Base-by-base conservation (phyloP, 1,284 basidiomycete species). In the Wallemia mellicola region DNA sequence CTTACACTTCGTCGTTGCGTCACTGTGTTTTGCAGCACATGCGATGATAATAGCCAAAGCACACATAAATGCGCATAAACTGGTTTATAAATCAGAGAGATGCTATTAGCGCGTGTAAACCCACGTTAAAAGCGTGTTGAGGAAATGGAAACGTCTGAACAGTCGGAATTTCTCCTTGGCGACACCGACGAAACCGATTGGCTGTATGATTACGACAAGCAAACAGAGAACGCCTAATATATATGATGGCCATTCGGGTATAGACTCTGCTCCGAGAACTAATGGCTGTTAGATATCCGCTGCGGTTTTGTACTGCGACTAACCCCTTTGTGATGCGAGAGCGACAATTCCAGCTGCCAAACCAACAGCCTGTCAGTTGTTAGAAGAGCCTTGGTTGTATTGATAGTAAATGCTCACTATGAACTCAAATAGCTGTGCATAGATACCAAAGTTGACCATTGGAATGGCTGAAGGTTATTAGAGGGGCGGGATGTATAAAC, bases 391-490 rank as follows among this genome's bases (percentile, higher is more conserved):
- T 32, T n/a, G 2, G 7, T 9, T 11, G 19, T 2, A 25, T 14
- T 59, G 17, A 56, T 59, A 17, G 30, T 19, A 27, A 19, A 28
- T n/a, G 64, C 70, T 61, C 57, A 72, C 72, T 57, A 83, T 74
- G 70, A 91, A 86, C 67, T 89, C 84, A 0, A 73, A 67, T 58
- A 92, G 69, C 38, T 82, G 76, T n/a, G 77, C 69, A 65, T 91
- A 91, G 60, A 91, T 83, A 30, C 88, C 88, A 61, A 79, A 76
- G 71, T 92, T 91, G 62, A 86, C 75, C 59, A 86, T 71, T 2
- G 86, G 86, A 63, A 91, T 81, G 58, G 86, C 86, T 72, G 55
- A 0, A 9, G 9, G 32, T 58, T 59, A 60, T 59, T 55, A 22
- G 32, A 26, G 5, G 24, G 7, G 17, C 14, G 11, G 32, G 27